Percentiles rank a stretch among this genome's conserved stretches.
Evolutionary conservation across 345 rosid genomes (phyloP).

Genomic region (Arabidopsis thaliana): TAIR10.1 NC_003076.8:17068001-17068500

Average conservation of each 20-base stretch:
- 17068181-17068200: conserved; percentile 99
- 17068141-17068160: conserved; percentile 96
- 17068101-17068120: conserved; percentile 64
- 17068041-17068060: conserved; percentile 5
- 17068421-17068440: conserved; percentile 67
- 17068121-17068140: conserved; percentile 99
- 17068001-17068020: conserved; percentile 99
- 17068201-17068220: conserved; percentile 99
- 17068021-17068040: conserved; percentile 43
- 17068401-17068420: conserved; percentile 3
- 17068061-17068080: conserved; percentile 17
- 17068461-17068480: conserved; percentile 90
- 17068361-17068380: conserved; percentile 10
- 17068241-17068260: conserved; percentile 95
- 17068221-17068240: conserved; percentile 97
- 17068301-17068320: neutral
- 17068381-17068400: neutral
- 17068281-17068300: neutral
- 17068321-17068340: neutral
- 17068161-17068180: conserved; percentile 95
- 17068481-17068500: conserved; percentile 97
- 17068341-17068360: conserved; percentile 9
- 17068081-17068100: conserved; percentile 26
- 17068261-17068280: conserved; percentile 57
- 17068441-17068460: conserved; percentile 88